Evolutionary conservation across 1,284 basidiomycete species (phyloP), one percentile per base, ranked within the genome.

Genomic region (Anthracocystis setariae): DNA sequence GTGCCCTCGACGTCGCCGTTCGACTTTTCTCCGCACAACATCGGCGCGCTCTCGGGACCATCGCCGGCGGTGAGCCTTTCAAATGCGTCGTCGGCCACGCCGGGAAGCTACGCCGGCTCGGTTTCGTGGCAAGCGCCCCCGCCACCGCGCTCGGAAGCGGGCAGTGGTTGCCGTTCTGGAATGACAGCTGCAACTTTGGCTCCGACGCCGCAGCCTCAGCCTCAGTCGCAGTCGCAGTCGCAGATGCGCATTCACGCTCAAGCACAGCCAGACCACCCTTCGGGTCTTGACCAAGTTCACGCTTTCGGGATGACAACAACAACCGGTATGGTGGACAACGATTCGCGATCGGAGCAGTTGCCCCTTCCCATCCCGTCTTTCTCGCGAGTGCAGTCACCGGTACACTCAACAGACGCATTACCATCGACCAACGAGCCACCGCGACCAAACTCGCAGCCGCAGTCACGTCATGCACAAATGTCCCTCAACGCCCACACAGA

Each of bases 291-390:
- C 37, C 35, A 37, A n/a, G 40, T 66, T 25, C 47, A 59, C 17
- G 42, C 57, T 4, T 66, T 66, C 27, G 57, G n/a, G n/a, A n/a
- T n/a, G n/a, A n/a, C 59, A 21, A 17, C 55, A 21, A 42, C 55
- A 27, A 47, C 53, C 8, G 61, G 52, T 21, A 21, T 49, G 25
- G 61, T 27, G 5, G 48, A 32, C 20, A 32, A 8, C 32, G 53
- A 56, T 15, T 23, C 29, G 18, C 25, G 54, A 3, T 39, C 54
- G 18, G 48, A 53, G 18, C 60, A 54, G 9, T 33, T 51, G 17
- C 68, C 60, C 18, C 50, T 66, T 8, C 63, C 68, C 0, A 56
- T 67, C 18, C 68, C 60, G 17, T 64, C 68, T 7, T 66, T 66
- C 46, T 70, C 69, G 24, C 56, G 67, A 7, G 54, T 62, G 7